phyloP scores from a whole-genome alignment of 164 flowering plant genomes.

The Nelumbo lutea region DNA sequence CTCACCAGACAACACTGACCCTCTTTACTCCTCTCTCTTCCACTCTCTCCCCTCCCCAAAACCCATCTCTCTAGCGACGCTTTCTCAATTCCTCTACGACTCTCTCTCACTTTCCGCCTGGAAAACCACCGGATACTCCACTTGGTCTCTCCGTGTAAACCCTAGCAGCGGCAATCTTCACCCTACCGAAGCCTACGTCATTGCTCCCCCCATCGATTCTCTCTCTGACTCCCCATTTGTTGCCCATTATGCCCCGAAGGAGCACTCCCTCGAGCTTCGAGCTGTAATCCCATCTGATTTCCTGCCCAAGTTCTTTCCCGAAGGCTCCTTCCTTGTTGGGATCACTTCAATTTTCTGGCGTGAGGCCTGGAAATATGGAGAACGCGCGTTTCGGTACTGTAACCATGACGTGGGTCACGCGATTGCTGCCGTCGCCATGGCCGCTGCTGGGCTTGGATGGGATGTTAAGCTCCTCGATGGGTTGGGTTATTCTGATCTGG shows the following conservation, averaged over 20 bases:
- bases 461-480: constrained; percentile 85
- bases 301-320: constrained; percentile 39
- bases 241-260: constrained; percentile 87
- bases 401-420: constrained; percentile 96
- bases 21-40: constrained; percentile 53
- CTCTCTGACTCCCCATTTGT: constrained; percentile 52
- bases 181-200: constrained; percentile 84
- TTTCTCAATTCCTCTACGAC: constrained; percentile 69
- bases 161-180: constrained; percentile 98
- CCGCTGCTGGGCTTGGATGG: constrained; percentile 86
- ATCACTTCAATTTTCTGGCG: constrained; percentile 89
- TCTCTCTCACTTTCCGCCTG: constrained; percentile 92
- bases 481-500: constrained; percentile 56
- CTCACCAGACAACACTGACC: constrained; percentile 13
- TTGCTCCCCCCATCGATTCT: constrained; percentile 52
- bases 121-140: constrained; percentile 75
- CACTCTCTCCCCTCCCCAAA: constrained; percentile 46
- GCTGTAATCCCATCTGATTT: constrained; percentile 37
- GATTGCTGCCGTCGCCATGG: constrained; percentile 72
- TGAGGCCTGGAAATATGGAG: constrained; percentile 97
- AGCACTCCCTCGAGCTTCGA: constrained; percentile 69
- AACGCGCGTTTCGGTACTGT: constrained; percentile 86
- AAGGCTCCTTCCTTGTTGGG: constrained; percentile 60
- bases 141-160: constrained; percentile 92
- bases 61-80: constrained; percentile 48